Evolutionary conservation across 768 basidiomycete species (phyloP).

Genomic region (Boletus coccyginus): DNA sequence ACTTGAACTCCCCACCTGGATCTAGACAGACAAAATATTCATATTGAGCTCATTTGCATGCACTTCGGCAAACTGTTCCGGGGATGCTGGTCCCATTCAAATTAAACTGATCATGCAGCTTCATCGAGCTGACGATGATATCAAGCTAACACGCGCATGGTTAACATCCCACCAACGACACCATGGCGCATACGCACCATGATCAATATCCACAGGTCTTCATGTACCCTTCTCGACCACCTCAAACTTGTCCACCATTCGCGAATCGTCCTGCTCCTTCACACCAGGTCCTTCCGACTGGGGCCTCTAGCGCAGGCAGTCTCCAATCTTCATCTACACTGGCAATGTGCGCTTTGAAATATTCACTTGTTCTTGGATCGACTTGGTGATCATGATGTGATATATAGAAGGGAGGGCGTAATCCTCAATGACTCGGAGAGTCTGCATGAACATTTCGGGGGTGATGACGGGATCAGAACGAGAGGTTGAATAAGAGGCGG

Average conservation of each 20-base stretch:
- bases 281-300: constrained; percentile 20
- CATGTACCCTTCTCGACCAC: constrained; percentile 66
- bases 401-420: constrained; percentile 70
- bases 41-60: constrained; percentile 62
- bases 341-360: constrained; percentile 61
- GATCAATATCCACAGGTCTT: constrained; percentile 90
- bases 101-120: no score
- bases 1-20: constrained; percentile 90
- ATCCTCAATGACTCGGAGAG: constrained; percentile 73
- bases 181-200: constrained; percentile 57
- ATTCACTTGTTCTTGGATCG: no score
- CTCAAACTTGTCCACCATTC: constrained; percentile 59
- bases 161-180: constrained; percentile 4
- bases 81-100: no score
- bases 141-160: constrained; percentile 60
- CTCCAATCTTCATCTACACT: constrained; percentile 48
- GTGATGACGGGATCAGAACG: constrained; percentile 77
- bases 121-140: no score
- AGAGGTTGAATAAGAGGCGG: neutral
- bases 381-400: constrained; percentile 66
- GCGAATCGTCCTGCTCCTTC: constrained; percentile 34
- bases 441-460: constrained; percentile 86
- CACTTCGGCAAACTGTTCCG: no score
- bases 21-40: constrained; percentile 46
- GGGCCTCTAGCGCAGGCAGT: constrained; percentile 21